phyloP scores from a whole-genome alignment of 768 basidiomycete genomes.

The Tubosaeta sp. region DNA sequence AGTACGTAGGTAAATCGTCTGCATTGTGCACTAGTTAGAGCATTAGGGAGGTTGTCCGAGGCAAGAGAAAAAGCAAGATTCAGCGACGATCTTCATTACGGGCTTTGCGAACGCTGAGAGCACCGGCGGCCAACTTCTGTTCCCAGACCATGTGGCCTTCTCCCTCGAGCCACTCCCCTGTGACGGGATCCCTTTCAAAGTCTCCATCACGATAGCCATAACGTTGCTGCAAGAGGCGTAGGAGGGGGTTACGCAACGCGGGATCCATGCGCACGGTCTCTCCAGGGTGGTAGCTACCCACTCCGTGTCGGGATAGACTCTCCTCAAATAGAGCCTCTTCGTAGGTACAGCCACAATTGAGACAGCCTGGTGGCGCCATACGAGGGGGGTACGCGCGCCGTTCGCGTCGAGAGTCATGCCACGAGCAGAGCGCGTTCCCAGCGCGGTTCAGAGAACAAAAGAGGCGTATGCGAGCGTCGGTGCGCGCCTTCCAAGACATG shows the following conservation, averaged over 20 bases:
- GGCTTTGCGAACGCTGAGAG: conserved; percentile 33
- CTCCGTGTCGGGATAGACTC: conserved; percentile 70
- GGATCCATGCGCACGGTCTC: conserved; percentile 89
- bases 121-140: conserved; percentile 42
- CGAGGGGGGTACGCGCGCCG: conserved; percentile 73
- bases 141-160: conserved; percentile 67
- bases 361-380: conserved; percentile 69
- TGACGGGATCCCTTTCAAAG: conserved; percentile 66
- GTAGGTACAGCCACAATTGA: conserved; percentile 84
- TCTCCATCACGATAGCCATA: conserved; percentile 83
- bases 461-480: conserved; percentile 62
- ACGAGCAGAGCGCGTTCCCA: conserved; percentile 84
- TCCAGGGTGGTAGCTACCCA: conserved; percentile 80
- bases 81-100: conserved; percentile 38
- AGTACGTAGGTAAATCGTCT: conserved; percentile 27
- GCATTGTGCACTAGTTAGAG: conserved; percentile 12
- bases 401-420: conserved; percentile 87
- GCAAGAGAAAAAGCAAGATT: conserved; percentile 3
- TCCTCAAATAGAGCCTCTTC: conserved; percentile 88
- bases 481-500: conserved; percentile 66
- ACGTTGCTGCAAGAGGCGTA: conserved; percentile 64
- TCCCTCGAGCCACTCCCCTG: conserved; percentile 64
- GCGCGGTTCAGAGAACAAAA: conserved; percentile 84
- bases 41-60: conserved; percentile 1
- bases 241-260: conserved; percentile 74